phyloP scores from a whole-genome alignment of 208 protist genomes.

The Acanthamoeba royreba region DNA sequence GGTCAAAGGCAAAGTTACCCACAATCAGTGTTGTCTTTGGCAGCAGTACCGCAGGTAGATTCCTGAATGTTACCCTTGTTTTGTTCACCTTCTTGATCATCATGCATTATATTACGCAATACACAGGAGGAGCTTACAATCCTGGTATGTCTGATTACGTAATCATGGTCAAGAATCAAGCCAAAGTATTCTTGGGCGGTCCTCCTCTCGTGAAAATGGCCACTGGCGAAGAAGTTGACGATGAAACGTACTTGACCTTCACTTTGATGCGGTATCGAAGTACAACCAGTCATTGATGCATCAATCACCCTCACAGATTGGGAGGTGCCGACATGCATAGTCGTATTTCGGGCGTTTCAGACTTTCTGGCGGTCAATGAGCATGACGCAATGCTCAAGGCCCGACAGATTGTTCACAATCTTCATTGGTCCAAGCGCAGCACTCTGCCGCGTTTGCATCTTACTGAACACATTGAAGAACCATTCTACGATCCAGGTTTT shows the following conservation, averaged over 20 bases:
- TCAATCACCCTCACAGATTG: slow-evolving; percentile 74
- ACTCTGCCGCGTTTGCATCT: background rate
- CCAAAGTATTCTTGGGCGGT: slow-evolving; percentile 88
- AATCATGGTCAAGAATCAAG: slow-evolving; percentile 87
- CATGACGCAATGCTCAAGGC: background rate
- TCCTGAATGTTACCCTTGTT: background rate
- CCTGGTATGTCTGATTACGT: slow-evolving; percentile 93
- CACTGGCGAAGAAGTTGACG: background rate
- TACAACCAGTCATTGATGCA: no score
- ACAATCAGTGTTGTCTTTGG: slow-evolving; percentile 49
- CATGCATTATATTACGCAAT: no score
- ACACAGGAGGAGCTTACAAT: slow-evolving; percentile 94
- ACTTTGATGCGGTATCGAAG: no score
- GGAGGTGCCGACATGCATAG: slow-evolving; percentile 94
- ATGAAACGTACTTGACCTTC: background rate
- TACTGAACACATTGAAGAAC: background rate
- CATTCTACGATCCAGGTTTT: background rate
- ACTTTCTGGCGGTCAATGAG: slow-evolving; percentile 88
- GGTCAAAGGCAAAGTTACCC: slow-evolving; percentile 49
- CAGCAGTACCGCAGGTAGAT: background rate
- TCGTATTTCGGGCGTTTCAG: slow-evolving; percentile 86
- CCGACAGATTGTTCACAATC: background rate
- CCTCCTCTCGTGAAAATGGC: slow-evolving; percentile 84
- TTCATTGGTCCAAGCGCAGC: background rate
- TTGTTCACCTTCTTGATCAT: slow-evolving; percentile 94